Percentiles rank a stretch among this genome's conserved stretches.
Conservation (phyloP, 2,329 filamentous ascomycete genomes). For the Fulvia fulva region DNA sequence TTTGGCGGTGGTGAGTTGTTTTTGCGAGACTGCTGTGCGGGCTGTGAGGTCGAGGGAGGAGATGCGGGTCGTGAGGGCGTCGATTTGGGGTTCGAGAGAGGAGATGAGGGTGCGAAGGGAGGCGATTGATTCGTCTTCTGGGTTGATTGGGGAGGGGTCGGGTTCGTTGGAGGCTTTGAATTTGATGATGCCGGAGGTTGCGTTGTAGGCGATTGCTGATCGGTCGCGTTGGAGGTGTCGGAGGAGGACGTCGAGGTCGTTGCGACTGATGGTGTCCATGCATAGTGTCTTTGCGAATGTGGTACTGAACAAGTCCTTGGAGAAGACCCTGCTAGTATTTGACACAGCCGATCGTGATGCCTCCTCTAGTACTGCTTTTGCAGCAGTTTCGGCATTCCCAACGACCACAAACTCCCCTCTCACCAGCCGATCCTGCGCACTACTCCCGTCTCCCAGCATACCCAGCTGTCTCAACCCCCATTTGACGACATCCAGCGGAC, state of each 20-base stretch:
- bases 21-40: constrained; percentile 64
- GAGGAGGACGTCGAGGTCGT: constrained; percentile 48
- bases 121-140: constrained; percentile 77
- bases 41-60: constrained; percentile 53
- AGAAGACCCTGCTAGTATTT: constrained; percentile 34
- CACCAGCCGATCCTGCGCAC: constrained; percentile 52
- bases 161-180: constrained; percentile 57
- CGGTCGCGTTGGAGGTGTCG: constrained; percentile 52
- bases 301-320: constrained; percentile 27
- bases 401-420: constrained; percentile 63
- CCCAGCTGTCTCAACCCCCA: constrained; percentile 72
- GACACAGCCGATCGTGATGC: constrained; percentile 31
- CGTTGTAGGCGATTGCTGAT: constrained; percentile 31
- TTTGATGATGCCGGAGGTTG: constrained; percentile 59
- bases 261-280: constrained; percentile 30
- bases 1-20: constrained; percentile 71
- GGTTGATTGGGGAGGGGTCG: constrained; percentile 55
- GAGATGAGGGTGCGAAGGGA: constrained; percentile 70
- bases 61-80: constrained; percentile 57
- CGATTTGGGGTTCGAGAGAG: constrained; percentile 63
- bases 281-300: constrained; percentile 25
- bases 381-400: constrained; percentile 55
- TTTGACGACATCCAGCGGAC: constrained; percentile 59
- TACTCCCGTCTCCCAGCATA: constrained; percentile 16
- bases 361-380: constrained; percentile 37